phyloP scores from a whole-genome alignment of 495 filamentous ascomycete genomes.

The Penicilliopsis zonata region DNA sequence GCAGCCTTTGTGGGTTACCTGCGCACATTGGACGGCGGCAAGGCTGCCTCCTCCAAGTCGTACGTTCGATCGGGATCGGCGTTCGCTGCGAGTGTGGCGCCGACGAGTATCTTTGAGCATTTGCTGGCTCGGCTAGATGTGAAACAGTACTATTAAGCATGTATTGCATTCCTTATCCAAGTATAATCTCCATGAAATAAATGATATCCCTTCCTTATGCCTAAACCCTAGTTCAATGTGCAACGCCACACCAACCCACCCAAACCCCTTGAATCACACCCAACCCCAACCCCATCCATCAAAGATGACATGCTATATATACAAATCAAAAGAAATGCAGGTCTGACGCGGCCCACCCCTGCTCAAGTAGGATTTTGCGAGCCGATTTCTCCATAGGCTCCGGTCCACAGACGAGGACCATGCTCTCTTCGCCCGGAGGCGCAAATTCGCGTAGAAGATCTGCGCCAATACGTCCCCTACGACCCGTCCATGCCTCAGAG shows the following conservation, averaged over 20 bases:
- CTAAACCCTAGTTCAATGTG: too few species aligned
- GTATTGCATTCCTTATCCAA: too few species aligned
- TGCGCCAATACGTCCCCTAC: conserved; percentile 54
- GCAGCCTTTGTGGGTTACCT: conserved; percentile 45
- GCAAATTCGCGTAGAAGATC: conserved; percentile 52
- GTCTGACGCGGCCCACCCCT: conserved; percentile 73
- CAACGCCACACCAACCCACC: too few species aligned
- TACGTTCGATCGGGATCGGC: conserved; percentile 13
- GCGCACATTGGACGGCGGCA: conserved; percentile 35
- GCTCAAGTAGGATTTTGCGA: conserved; percentile 43
- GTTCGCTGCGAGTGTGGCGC: conserved; percentile 17
- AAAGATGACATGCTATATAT: too few species aligned
- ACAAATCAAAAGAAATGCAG: conserved; percentile 66
- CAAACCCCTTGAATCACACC: too few species aligned
- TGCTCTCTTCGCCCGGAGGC: conserved; percentile 32
- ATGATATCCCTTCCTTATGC: too few species aligned
- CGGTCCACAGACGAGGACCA: conserved; percentile 82
- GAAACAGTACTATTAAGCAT: conserved; percentile 32
- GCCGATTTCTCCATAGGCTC: conserved; percentile 63
- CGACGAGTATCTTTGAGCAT: conserved; percentile 36
- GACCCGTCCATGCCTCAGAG: conserved; percentile 54
- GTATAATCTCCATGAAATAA: too few species aligned
- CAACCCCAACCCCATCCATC: too few species aligned
- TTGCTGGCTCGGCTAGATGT: conserved; percentile 36
- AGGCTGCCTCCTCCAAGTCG: conserved; percentile 21